These are phyloP conservation scores for Trebouxia sp. DNA, from an alignment of 139 green algal genomes.

Conservation along the genomic window DNA sequence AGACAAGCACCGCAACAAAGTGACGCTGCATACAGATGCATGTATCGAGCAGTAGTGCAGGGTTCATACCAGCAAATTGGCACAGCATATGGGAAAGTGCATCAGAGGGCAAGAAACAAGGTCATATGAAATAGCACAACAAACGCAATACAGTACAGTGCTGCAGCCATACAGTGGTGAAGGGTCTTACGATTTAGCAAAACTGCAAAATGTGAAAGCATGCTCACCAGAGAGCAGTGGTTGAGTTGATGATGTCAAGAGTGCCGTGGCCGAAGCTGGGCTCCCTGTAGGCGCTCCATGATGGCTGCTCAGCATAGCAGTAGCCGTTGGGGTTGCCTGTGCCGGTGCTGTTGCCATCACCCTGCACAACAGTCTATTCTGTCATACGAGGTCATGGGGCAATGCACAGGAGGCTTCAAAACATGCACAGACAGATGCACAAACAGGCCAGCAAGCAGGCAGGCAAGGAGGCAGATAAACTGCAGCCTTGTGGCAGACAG, in stretches of 20 bases:
- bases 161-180: not conserved
- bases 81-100: too few relatives aligned
- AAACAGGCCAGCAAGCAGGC: too few relatives aligned
- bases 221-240: constrained; percentile 51
- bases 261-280: constrained; percentile 70
- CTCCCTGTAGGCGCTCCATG: constrained; percentile 53
- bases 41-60: too few relatives aligned
- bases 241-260: constrained; percentile 59
- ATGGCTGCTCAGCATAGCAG: constrained; percentile 47
- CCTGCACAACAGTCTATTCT: constrained; percentile 14
- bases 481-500: too few relatives aligned
- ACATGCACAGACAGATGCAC: too few relatives aligned
- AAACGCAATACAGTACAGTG: not conserved
- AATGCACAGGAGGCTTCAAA: not conserved
- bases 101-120: too few relatives aligned
- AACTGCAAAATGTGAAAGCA: not conserved
- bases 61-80: too few relatives aligned
- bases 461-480: too few relatives aligned
- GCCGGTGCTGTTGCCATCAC: constrained; percentile 35
- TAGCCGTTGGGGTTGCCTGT: constrained; percentile 35
- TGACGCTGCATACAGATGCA: too few relatives aligned
- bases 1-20: too few relatives aligned
- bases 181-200: not conserved
- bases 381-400: not conserved
- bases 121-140: too few relatives aligned